A percentile compares a stretch with the other conserved stretches of the same genome.
phyloP scores from a whole-genome alignment of 176 grass and related monocot genomes.

The Zea luxurians region DNA sequence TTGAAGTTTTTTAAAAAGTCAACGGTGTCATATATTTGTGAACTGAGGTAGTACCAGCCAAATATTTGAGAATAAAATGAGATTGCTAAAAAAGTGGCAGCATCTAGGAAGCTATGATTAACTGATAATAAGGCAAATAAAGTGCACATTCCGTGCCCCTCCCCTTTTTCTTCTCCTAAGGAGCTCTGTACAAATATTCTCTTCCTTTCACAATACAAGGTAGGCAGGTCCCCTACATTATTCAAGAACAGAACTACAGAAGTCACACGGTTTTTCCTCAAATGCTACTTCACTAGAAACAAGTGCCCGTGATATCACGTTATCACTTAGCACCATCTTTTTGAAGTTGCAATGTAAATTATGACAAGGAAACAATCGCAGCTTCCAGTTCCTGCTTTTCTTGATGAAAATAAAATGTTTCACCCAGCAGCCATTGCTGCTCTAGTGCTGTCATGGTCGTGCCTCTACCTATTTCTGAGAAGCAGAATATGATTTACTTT shows the following conservation, averaged over 20 bases:
- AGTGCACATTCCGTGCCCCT: neutral
- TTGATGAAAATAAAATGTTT: neutral
- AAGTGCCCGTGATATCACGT: neutral
- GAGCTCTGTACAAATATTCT: neutral
- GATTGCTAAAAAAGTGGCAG: neutral
- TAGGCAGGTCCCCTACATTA: neutral
- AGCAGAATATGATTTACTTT: conserved; percentile 1
- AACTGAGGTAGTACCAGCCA: conserved; percentile 3
- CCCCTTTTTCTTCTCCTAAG: neutral
- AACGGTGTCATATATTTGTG: no score
- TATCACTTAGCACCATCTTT: neutral
- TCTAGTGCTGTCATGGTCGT: neutral
- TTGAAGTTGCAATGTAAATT: conserved; percentile 8
- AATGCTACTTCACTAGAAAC: neutral
- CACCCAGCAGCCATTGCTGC: neutral
- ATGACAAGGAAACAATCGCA: neutral
- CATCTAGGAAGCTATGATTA: neutral
- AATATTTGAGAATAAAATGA: neutral
- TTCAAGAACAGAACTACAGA: neutral
- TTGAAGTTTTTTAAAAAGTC: no score
- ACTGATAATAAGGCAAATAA: neutral
- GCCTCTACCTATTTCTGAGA: neutral
- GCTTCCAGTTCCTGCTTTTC: neutral
- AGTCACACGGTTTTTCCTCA: neutral
- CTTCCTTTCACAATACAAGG: neutral